Conservation (phyloP, 129 eudicot genomes). For the Silybum marianum region DNA sequence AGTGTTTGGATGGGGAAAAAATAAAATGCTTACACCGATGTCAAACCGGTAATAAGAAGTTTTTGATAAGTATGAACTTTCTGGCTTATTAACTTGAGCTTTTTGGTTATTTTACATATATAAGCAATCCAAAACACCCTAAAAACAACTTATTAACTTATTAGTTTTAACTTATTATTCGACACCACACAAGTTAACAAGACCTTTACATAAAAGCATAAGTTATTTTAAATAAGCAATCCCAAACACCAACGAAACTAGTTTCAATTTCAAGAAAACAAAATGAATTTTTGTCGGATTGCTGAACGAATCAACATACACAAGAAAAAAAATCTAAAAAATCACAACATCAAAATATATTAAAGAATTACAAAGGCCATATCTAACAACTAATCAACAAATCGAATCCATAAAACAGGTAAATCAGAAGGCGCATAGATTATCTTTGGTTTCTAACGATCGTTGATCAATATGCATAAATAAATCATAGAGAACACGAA, state of each 20-base stretch:
- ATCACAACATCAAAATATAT: background rate
- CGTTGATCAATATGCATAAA: background rate
- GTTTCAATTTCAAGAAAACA: background rate
- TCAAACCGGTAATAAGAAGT: no score
- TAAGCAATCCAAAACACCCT: no score
- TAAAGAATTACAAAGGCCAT: background rate
- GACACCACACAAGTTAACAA: no score
- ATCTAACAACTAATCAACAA: background rate
- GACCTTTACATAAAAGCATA: no score
- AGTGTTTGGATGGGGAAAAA: no score
- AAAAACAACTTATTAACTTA: no score
- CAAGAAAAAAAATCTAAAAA: background rate
- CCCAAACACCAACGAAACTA: background rate
- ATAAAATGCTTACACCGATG: no score
- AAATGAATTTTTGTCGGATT: background rate
- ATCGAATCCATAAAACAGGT: constrained; percentile 2
- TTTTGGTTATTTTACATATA: no score
- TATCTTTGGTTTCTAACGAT: background rate
- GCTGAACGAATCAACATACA: background rate
- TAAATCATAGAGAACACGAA: background rate
- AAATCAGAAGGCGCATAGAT: background rate
- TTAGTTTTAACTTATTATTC: no score
- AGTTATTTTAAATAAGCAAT: no score
- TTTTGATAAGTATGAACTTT: no score
- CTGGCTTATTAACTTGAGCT: no score